Evolutionary conservation across 768 basidiomycete species (phyloP), one percentile per base, ranked within the genome.

Genomic region (Hemileccinum impolitum): DNA sequence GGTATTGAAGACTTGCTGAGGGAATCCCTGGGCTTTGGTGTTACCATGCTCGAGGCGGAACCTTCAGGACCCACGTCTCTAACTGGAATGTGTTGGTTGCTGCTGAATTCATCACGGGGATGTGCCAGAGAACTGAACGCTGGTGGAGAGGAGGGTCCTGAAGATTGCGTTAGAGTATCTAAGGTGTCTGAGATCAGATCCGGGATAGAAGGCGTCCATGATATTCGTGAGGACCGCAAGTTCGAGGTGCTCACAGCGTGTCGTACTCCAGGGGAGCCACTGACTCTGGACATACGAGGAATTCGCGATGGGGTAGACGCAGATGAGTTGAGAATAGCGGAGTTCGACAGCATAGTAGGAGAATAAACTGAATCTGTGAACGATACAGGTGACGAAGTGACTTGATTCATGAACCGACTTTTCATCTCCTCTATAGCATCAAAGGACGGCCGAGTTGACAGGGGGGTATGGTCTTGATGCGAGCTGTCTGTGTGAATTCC

Each of bases 341-440:
- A 50, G n/a, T 43, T 43, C 11, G 61, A 51, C 13, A 51, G 45
- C 5, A 48, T 52, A 38, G 26, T 48, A 28, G 54, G 53, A 10
- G 63, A 56, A 37, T 49, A 52, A 39, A 37, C 41, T 3, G 58
- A 19, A 44, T 54, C 59, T 47, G 55, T 34, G 45, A 60, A 48
- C 14, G 58, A 54, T 25, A 45, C 50, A 12, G 62, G 58, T 13
- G 70, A 64, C 9, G 69, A 56, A 19, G 52, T 42, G 3, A 53
- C 55, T 54, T 66, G 70, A 41, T 61, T 63, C 45, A 81, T 63
- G 55, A 84, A 77, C 35, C 81, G 70, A 55, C 67, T 73, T 65
- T 84, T 86, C 79, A 85, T 81, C 56, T 82, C 78, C 60, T 83
- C 77, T 39, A 83, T 70, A 2, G 80, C 79, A 19, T 80, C 78